Evolutionary conservation across 495 filamentous ascomycete species (phyloP), one percentile per base, ranked within the genome.

Genomic region (Lasiosphaeria hispida): DNA sequence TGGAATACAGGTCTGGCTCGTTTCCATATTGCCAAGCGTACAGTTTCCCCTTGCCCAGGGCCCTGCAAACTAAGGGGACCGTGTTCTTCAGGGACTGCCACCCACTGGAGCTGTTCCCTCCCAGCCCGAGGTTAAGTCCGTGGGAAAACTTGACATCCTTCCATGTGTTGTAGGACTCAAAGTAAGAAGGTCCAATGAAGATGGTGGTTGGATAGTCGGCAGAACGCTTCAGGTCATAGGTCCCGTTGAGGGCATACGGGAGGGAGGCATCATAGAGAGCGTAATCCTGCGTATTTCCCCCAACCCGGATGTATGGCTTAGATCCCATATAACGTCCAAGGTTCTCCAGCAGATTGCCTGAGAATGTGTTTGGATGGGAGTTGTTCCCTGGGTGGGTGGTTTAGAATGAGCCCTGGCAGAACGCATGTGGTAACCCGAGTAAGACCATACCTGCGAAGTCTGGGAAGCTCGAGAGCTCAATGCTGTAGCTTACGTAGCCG

Each of bases 1-100:
- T 80, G 15, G 78, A 77, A 64, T 71, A 87, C 19, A 88, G 70
- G 62, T 89, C 85, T 0, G 85, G 85, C 69, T 89, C 86, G 56
- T 89, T 88, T 13, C 85, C 86, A 60, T 85, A 79, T 53, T 84
- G 80, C 84, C 83, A 88, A 55, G 71, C 70, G 19, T 80, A 72
- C 14, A 87, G 67, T 50, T 71, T 79, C 13, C 74, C 78, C 8
- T 63, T 70, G 34, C 72, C 65, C 5, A 87, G 65, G 8, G 83
- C 81, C 59, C 82, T 82, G 70, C 86, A 89, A 8, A 78, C 85
- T 33, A 84, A 65, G 0, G 80, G 74, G 0, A 82, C 84, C 0
- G 83, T 83, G 11, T 76, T 75, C 4, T 83, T 61, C 4, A 86
- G 69, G 4, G 74, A 79, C n/a, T 80, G 68, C 67, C 79, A 77